Evolutionary conservation across 1,284 basidiomycete species (phyloP).

Genomic region (Ustilago nuda): DNA sequence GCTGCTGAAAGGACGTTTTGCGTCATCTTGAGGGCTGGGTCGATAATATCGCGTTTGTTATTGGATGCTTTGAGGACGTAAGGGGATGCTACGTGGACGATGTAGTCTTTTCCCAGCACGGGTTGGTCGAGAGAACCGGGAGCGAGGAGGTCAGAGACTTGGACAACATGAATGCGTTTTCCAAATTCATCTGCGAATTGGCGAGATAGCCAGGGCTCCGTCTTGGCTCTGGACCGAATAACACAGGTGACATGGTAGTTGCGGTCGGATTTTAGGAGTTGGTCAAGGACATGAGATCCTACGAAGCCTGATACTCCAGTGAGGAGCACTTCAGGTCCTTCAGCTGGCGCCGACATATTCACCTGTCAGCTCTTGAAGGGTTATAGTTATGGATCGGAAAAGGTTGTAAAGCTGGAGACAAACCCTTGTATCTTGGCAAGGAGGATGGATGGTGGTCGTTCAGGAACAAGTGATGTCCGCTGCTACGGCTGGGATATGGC

Average conservation of each 20-base stretch:
- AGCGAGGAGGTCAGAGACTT: constrained; percentile 34
- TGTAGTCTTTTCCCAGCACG: constrained; percentile 43
- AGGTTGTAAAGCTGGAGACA: background rate
- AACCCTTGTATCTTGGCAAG: background rate
- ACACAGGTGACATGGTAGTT: constrained; percentile 45
- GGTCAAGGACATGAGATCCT: constrained; percentile 44
- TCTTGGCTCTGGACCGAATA: constrained; percentile 45
- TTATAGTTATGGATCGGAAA: background rate
- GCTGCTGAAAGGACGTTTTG: constrained; percentile 48
- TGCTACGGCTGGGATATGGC: background rate
- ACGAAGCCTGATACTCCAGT: constrained; percentile 53
- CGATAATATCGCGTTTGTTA: constrained; percentile 44
- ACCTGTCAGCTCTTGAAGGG: background rate
- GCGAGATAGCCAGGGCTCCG: constrained; percentile 34
- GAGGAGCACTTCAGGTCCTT: constrained; percentile 30
- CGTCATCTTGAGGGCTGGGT: constrained; percentile 47
- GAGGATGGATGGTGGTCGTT: background rate
- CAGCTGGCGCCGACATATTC: constrained; percentile 17
- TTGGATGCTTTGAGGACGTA: constrained; percentile 36
- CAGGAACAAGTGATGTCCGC: too few relatives aligned
- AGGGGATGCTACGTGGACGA: constrained; percentile 50
- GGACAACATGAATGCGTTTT: constrained; percentile 21
- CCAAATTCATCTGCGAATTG: constrained; percentile 31
- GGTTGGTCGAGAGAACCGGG: constrained; percentile 27
- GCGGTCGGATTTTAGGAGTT: constrained; percentile 39